Conservation (phyloP, 305 asterid species). For the Fraxinus baroniana region DNA sequence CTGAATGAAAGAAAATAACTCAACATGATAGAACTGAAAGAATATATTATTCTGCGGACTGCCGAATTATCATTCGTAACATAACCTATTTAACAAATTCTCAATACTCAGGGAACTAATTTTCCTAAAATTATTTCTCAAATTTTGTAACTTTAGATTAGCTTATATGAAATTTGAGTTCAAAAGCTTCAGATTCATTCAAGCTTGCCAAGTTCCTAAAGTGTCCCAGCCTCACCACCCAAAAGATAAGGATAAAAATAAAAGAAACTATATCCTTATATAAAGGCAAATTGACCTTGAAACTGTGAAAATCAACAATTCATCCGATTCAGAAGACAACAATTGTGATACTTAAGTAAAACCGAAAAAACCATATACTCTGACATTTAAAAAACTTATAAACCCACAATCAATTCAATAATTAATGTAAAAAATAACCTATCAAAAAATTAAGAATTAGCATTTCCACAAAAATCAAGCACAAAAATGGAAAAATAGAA, state of each 20-base stretch:
- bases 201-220: not conserved
- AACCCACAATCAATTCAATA: not conserved
- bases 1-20: not conserved
- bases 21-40: not conserved
- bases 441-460: not conserved
- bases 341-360: not conserved
- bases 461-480: not conserved
- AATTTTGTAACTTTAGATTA: not conserved
- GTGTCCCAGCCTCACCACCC: not conserved
- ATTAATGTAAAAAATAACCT: not conserved
- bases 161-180: not conserved
- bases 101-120: not conserved
- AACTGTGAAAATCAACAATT: not conserved
- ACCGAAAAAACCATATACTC: not conserved
- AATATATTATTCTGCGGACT: not conserved
- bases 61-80: not conserved
- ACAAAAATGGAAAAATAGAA: not conserved
- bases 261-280: not conserved
- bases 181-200: not conserved
- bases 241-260: not conserved
- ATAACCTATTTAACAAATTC: not conserved
- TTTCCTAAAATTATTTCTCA: not conserved
- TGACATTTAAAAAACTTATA: not conserved
- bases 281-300: not conserved
- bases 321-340: not conserved